Base-by-base conservation (phyloP, 2,329 filamentous ascomycete genomes). In the Waltergamsia citrina region DNA sequence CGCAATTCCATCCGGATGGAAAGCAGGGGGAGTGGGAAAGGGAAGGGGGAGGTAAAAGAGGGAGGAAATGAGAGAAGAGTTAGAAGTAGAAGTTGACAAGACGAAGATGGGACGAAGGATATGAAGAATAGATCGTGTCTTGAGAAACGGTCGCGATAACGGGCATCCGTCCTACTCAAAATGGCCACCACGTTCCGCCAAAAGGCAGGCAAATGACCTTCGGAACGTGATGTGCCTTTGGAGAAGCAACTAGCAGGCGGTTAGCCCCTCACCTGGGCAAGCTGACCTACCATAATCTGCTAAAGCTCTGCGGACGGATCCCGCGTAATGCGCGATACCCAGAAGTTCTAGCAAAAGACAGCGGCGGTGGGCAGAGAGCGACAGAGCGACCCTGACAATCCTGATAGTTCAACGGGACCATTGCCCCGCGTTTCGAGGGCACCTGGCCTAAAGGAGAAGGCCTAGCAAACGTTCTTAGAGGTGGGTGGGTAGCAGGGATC, bases 391-490 rank as follows among this genome's bases (percentile, higher is more conserved):
- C n/a, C n/a, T n/a, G n/a, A n/a, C n/a, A n/a, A n/a, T n/a, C n/a
- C 29, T 17, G n/a, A 31, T n/a, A 25, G 23, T n/a, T 25, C 9
- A 9, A 25, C 23, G 23, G 23, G 29, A n/a, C n/a, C n/a, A n/a
- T n/a, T 32, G 30, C 30, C 30, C 30, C 30, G 30, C 30, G 30
- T 32, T 32, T 32, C 20, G 30, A 20, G 29, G 9, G 5, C 18
- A 18, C 10, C 30, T 23, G 12, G 17, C 30, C 30, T 14, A 24
- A 32, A 21, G 19, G 16, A 32, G 30, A 32, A 32, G 30, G 30
- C 30, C 6, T 14, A 14, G 24, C 29, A 20, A 17, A 17, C n/a
- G n/a, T n/a, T n/a, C n/a, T n/a, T n/a, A n/a, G n/a, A n/a, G n/a
- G n/a, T n/a, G n/a, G n/a, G n/a, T n/a, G n/a, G 29, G 17, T 5